phyloP scores from a whole-genome alignment of 257 asterid species.

The Fraxinus excelsior region DNA sequence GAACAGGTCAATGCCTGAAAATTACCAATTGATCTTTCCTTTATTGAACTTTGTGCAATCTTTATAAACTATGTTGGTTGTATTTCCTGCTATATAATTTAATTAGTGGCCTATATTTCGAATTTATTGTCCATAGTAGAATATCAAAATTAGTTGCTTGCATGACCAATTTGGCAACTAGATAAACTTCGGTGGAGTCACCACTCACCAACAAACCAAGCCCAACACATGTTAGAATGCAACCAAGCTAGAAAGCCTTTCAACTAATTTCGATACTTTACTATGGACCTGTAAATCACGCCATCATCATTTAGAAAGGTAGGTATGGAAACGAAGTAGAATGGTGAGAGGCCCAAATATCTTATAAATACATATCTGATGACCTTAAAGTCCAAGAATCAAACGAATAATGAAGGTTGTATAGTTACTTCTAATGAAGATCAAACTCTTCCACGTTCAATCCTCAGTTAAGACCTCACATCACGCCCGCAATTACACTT shows the following conservation, averaged over 20 bases:
- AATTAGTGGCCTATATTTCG: not conserved
- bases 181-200: not conserved
- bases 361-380: too few relatives aligned
- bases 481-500: not conserved
- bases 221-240: not conserved
- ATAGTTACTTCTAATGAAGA: too few relatives aligned
- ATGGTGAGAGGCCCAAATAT: too few relatives aligned
- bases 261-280: not conserved
- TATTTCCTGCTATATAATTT: not conserved
- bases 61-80: not conserved
- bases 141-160: not conserved
- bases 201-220: not conserved
- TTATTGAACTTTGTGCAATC: not conserved
- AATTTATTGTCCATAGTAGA: not conserved
- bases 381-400: too few relatives aligned
- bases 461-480: not conserved
- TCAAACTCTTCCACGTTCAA: not conserved
- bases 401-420: too few relatives aligned
- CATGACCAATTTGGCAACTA: not conserved
- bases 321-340: too few relatives aligned
- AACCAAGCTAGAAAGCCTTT: not conserved
- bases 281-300: too few relatives aligned
- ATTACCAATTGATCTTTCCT: not conserved
- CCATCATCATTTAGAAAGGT: too few relatives aligned
- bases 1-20: not conserved